Base-by-base conservation (phyloP, 805 yeast genomes). In the Candida boidinii region DNA sequence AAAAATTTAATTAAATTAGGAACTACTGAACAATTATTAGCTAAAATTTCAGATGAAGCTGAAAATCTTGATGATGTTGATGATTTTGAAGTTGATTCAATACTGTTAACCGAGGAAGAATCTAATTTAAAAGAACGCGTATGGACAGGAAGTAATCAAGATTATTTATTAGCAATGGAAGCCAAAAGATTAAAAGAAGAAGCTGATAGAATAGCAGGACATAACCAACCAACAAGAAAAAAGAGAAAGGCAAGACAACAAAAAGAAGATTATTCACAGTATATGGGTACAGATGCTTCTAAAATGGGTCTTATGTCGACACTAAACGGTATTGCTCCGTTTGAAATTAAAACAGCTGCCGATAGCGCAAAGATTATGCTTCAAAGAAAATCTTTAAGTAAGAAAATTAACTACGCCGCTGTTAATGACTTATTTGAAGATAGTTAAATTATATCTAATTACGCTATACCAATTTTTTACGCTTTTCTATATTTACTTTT, bases 141-240 rank as follows among this genome's bases (percentile, higher is more conserved):
- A 3, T 92, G 98, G 97, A 76, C 82, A 34, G 88, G 92, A 2
- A 66, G 85, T 25, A 88, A 94, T 55, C 83, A 82, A 38, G 97
- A 88, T 19, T 92, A 74, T 50, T 59, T 92, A 35, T 53, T 85
- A 7, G 92, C 81, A 30, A 95, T 86, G 56, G 96, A 90, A 46
- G 73, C 75, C 44, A 87, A 85, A 49, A 64, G 88, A 40, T 64
- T 90, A 38, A 85, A 88, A 52, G 69, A 70, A 33, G 95, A 87
- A 51, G 92, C 95, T 0, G 97, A 92, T 58, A 75, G 72, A 38
- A 71, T 84, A 20, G 80, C 90, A 0, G 98, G 97, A 5, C 83
- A 81, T 40, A 66, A 72, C 4, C 61, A 62, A 39, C 60, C 62
- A 39, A 57, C 73, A 11, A 67, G 73, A 46, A 73, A 72, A 56